phyloP scores from a whole-genome alignment of 2,329 filamentous ascomycete genomes.

The Diplocarpon mali region DNA sequence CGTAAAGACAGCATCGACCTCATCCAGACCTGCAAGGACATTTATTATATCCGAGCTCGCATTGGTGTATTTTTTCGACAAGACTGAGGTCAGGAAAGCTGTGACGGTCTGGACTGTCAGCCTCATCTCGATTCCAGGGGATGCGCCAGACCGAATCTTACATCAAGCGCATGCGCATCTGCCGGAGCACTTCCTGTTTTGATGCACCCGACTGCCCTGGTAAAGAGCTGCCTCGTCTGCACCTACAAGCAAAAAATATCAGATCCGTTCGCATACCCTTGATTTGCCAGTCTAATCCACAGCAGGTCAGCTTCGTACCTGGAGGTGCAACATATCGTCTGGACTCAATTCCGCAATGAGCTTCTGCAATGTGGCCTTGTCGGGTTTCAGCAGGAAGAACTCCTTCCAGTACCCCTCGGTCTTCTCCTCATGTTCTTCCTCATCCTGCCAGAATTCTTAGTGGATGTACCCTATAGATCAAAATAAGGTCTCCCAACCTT shows the following conservation, averaged over 20 bases:
- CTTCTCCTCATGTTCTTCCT: slow-evolving; percentile 51
- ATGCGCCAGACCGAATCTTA: slow-evolving; percentile 35
- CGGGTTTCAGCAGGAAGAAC: slow-evolving; percentile 83
- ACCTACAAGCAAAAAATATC: slow-evolving; percentile 14
- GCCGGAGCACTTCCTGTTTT: slow-evolving; percentile 48
- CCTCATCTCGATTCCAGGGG: slow-evolving; percentile 22
- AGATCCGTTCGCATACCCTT: slow-evolving; percentile 2
- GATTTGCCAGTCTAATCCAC: background rate
- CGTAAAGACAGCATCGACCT: slow-evolving; percentile 76
- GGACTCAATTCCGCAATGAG: slow-evolving; percentile 61
- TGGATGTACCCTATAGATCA: slow-evolving; percentile 2
- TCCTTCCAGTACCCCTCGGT: slow-evolving; percentile 92
- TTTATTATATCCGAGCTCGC: slow-evolving; percentile 91
- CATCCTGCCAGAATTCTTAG: slow-evolving; percentile 37
- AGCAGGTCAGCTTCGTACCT: slow-evolving; percentile 45
- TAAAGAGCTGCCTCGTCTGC: slow-evolving; percentile 53
- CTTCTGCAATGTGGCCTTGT: slow-evolving; percentile 54
- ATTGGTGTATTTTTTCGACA: slow-evolving; percentile 87
- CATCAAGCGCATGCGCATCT: slow-evolving; percentile 76
- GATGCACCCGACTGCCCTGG: slow-evolving; percentile 57
- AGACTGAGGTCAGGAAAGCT: slow-evolving; percentile 70
- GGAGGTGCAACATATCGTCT: slow-evolving; percentile 64
- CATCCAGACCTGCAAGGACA: slow-evolving; percentile 77
- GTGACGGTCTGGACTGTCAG: slow-evolving; percentile 64
- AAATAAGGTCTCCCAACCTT: slow-evolving; percentile 37